phyloP scores from a whole-genome alignment of 495 filamentous ascomycete species.

The Aspergillus bertholletiae region DNA sequence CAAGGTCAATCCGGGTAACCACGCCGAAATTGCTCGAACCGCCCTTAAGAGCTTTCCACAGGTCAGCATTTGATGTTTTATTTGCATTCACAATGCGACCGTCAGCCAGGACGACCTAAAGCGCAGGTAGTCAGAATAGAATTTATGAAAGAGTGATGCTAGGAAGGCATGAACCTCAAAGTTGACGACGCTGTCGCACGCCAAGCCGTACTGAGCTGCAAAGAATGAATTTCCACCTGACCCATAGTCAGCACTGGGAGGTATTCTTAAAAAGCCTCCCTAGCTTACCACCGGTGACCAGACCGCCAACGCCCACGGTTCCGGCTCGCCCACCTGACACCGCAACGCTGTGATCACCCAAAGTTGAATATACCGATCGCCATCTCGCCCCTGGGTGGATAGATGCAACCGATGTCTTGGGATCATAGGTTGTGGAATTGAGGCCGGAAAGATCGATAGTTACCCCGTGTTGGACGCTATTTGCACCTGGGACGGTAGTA shows the following conservation, averaged over 20 bases:
- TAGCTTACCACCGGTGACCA: conserved; percentile 33
- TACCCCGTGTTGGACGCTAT: conserved; percentile 42
- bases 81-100: conserved; percentile 49
- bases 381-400: conserved; percentile 44
- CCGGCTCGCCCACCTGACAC: conserved; percentile 39
- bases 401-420: conserved; percentile 26
- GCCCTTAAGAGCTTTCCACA: conserved; percentile 54
- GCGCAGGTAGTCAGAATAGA: not conserved
- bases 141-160: too few species aligned
- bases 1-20: conserved; percentile 50
- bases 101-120: conserved; percentile 44
- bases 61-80: conserved; percentile 31
- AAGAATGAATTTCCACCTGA: conserved; percentile 40
- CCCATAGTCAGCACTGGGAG: not conserved
- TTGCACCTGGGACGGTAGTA: conserved; percentile 26
- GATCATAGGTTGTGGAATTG: conserved; percentile 37
- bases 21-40: conserved; percentile 54
- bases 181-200: conserved; percentile 46
- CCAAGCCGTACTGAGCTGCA: conserved; percentile 37
- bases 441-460: conserved; percentile 50
- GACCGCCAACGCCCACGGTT: conserved; percentile 40
- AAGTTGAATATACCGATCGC: conserved; percentile 38
- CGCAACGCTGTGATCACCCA: conserved; percentile 27
- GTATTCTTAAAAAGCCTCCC: too few species aligned
- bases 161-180: conserved; percentile 38